Evolutionary conservation across 108 stramenopile species (phyloP).

Genomic region (Cyclostephanos tholiformis): DNA sequence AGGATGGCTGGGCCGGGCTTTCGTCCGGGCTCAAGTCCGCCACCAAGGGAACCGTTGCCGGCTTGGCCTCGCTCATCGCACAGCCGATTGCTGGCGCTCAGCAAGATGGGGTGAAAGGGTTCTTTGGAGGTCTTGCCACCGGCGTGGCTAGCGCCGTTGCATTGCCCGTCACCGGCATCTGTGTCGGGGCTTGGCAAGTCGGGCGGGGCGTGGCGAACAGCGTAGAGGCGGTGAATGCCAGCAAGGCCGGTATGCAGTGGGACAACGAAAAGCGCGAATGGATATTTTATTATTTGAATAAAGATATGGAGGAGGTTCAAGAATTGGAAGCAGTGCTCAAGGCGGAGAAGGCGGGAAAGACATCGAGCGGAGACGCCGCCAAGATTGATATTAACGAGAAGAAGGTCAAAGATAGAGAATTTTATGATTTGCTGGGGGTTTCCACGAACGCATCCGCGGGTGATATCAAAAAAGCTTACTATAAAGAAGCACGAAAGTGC

Average conservation of each 20-base stretch:
- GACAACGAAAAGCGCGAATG: constrained; percentile 79
- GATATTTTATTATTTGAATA: constrained; percentile 71
- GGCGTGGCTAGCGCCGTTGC: constrained; percentile 83
- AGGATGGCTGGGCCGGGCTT: constrained; percentile 88
- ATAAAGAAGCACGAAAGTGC: constrained; percentile 77
- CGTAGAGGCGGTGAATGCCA: constrained; percentile 66
- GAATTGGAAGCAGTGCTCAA: constrained; percentile 52
- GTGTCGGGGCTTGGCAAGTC: constrained; percentile 84
- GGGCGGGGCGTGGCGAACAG: constrained; percentile 77
- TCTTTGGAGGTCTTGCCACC: constrained; percentile 79
- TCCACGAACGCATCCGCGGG: constrained; percentile 72
- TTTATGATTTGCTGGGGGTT: constrained; percentile 87
- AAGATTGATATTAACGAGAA: constrained; percentile 38
- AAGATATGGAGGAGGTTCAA: constrained; percentile 61
- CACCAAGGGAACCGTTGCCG: constrained; percentile 81
- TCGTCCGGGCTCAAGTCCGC: constrained; percentile 75
- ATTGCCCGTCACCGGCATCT: constrained; percentile 83
- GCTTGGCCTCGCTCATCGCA: constrained; percentile 75
- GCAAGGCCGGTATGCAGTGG: constrained; percentile 85
- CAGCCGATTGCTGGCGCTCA: constrained; percentile 88
- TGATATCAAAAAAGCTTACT: constrained; percentile 94
- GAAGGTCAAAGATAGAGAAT: constrained; percentile 82
- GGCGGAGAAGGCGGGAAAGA: constrained; percentile 25
- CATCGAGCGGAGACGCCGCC: constrained; percentile 31
- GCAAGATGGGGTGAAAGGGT: constrained; percentile 75